Evolutionary conservation across 2,329 filamentous ascomycete species (phyloP), one percentile per base, ranked within the genome.

Genomic region (Penicillium italicum): DNA sequence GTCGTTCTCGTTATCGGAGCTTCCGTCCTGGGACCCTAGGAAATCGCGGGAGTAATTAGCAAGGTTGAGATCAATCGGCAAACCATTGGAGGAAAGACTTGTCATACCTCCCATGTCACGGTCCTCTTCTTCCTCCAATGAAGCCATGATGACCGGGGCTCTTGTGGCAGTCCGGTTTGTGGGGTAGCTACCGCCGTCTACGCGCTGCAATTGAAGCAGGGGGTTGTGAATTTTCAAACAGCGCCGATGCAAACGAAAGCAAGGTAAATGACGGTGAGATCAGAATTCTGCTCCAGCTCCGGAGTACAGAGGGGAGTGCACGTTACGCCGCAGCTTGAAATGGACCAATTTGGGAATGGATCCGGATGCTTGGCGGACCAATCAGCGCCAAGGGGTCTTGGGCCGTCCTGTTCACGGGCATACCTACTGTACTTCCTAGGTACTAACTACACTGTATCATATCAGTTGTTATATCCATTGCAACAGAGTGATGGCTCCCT

Each of bases 21-120:
- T 78, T 55, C 74, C 77, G 61, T 79, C 76, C 65, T 75, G 77
- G 41, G 77, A 79, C n/a, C 73, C 75, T 76, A 63, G 24, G n/a
- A 53, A 45, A 47, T 33, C 22, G 16, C 33, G 14, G 16, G 12
- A n/a, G 16, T 24, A 6, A 11, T 55, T 45, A 55, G 53, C 40
- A 24, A 37, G 5, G 33, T 45, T 20, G 11, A 10, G 12, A 28
- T n/a, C 5, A 1, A 53, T 31, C 16, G n/a, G 43, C 38, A 10
- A 54, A 47, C 33, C 18, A 52, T 63, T 47, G 62, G 49, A 50
- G 28, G 16, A 30, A 40, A 16, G 22, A 46, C 24, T 38, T 33
- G 24, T 9, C 66, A 65, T 55, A 74, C 73, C 74, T 55, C 67
- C 72, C 59, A 75, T 63, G 58, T 76, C 74, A 44, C 74, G 70